These are phyloP conservation scores for Trametes villosa DNA, from an alignment of 768 basidiomycete species.

Conservation along the genomic window DNA sequence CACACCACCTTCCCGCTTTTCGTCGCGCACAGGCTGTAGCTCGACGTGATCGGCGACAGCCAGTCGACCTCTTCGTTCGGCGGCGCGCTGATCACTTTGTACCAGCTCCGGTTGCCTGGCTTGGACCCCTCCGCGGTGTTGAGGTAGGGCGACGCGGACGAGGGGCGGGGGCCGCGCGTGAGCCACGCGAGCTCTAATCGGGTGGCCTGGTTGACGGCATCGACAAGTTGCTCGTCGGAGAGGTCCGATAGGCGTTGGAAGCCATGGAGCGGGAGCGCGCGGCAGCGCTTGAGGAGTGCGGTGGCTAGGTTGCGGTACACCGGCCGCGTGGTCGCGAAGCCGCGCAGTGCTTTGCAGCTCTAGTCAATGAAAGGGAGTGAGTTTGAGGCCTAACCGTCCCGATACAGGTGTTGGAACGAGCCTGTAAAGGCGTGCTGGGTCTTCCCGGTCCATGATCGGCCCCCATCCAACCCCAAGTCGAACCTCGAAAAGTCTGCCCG, in stretches of 20 bases:
- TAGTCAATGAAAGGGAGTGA: not conserved
- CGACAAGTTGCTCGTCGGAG: constrained; percentile 61
- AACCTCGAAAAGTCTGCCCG: no score
- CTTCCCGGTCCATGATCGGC: no score
- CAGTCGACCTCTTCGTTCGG: constrained; percentile 75
- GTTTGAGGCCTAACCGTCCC: no score
- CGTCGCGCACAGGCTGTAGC: constrained; percentile 76
- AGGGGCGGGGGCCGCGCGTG: constrained; percentile 58
- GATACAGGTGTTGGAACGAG: no score
- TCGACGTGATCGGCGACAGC: constrained; percentile 77
- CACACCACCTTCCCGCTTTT: constrained; percentile 78
- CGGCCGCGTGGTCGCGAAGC: constrained; percentile 65
- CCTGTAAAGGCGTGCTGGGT: no score
- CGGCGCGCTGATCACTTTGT: constrained; percentile 68
- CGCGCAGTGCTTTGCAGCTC: constrained; percentile 64
- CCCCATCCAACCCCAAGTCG: no score
- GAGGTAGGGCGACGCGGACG: constrained; percentile 36
- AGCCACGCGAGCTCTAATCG: constrained; percentile 68
- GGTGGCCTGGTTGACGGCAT: constrained; percentile 64
- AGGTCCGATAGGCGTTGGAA: constrained; percentile 73
- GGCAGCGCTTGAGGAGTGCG: constrained; percentile 64
- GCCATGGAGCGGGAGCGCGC: constrained; percentile 69
- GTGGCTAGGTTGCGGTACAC: constrained; percentile 70
- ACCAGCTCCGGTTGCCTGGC: constrained; percentile 47
- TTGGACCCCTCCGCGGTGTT: constrained; percentile 22